phyloP scores from a whole-genome alignment of 257 asterid genomes.

The Coffea canephora region DNA sequence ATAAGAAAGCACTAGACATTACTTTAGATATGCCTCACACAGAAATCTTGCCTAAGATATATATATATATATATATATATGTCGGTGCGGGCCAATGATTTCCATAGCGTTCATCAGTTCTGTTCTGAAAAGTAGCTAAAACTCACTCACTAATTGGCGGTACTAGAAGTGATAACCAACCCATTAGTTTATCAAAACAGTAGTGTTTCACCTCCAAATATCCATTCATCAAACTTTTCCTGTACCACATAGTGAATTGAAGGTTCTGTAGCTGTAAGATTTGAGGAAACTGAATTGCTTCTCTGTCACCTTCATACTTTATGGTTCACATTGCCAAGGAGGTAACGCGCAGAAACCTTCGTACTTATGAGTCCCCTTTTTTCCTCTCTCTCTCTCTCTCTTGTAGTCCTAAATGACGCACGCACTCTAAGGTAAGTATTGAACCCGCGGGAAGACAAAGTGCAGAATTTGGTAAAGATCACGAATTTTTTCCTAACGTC shows the following conservation, averaged over 20 bases:
- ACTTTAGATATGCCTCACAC: neutral
- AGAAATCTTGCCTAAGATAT: constrained; percentile 14
- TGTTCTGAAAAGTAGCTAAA: neutral
- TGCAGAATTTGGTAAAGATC: neutral
- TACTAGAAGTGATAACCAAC: too few relatives aligned
- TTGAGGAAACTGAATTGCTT: neutral
- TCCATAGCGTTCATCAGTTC: neutral
- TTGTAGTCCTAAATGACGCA: neutral
- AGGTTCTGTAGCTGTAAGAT: neutral
- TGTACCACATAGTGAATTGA: neutral
- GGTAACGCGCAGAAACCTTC: too few relatives aligned
- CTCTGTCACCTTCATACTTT: neutral
- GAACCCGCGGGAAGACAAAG: neutral
- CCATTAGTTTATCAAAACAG: neutral
- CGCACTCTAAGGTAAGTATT: neutral
- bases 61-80: neutral
- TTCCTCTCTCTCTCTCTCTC: too few relatives aligned
- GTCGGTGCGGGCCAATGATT: constrained; percentile 4
- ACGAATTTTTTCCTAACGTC: neutral
- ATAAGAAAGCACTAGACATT: neutral
- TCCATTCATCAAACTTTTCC: neutral
- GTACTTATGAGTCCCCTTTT: too few relatives aligned
- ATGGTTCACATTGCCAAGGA: neutral
- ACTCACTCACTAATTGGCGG: too few relatives aligned
- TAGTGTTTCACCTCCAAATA: neutral